Percentiles rank a stretch among this genome's conserved stretches.
Evolutionary conservation across 257 asterid genomes (phyloP).

Genomic region (Lycium barbarum): DNA sequence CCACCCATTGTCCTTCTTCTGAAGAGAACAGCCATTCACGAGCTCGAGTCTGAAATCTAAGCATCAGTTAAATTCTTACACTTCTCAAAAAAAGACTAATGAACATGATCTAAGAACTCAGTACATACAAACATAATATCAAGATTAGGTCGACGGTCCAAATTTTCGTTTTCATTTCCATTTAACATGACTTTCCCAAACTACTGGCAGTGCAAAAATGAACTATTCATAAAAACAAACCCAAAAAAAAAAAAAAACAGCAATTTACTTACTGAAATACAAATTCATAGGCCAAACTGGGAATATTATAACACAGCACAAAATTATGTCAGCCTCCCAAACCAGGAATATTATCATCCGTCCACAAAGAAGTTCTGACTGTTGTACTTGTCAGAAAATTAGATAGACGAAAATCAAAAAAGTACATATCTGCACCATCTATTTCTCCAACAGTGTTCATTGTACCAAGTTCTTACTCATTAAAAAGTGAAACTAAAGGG

Average conservation of each 20-base stretch:
- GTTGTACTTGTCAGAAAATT: slow-evolving; percentile 1
- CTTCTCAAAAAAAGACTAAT: background rate
- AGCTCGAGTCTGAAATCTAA: slow-evolving; percentile 79
- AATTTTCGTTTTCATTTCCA: background rate
- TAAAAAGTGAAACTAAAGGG: background rate
- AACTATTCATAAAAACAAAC: slow-evolving; percentile 5
- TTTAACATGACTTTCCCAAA: too few species aligned
- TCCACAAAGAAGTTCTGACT: background rate
- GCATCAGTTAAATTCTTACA: slow-evolving; percentile 47
- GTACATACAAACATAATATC: background rate
- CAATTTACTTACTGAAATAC: background rate
- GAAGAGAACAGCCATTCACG: slow-evolving; percentile 91
- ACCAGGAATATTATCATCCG: background rate
- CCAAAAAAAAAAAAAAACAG: background rate
- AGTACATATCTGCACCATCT: background rate
- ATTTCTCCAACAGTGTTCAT: background rate
- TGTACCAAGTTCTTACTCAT: background rate
- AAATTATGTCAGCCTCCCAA: background rate
- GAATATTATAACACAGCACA: background rate
- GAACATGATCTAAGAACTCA: slow-evolving; percentile 17
- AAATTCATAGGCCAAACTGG: background rate
- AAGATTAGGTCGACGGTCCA: background rate
- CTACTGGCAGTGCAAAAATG: too few species aligned
- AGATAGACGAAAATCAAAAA: background rate
- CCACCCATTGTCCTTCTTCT: slow-evolving; percentile 91